These are phyloP conservation scores for Colletotrichum sublineola DNA, from an alignment of 2,329 filamentous ascomycete genomes.

Conservation along the genomic window DNA sequence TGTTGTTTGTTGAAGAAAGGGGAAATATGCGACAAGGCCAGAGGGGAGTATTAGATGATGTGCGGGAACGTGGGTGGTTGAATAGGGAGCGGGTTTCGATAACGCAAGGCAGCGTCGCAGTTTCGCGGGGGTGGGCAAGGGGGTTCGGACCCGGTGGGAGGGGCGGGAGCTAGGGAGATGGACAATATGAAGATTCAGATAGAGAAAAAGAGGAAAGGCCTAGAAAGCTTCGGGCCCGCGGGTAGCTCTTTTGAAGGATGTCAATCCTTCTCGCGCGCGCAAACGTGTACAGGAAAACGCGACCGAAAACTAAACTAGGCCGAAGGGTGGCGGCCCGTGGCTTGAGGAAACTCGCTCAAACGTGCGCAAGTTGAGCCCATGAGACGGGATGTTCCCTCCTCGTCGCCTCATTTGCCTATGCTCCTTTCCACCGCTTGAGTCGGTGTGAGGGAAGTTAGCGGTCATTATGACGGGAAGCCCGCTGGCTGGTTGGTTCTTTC, in stretches of 20 bases:
- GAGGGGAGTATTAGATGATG: background rate
- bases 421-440: conserved; percentile 8
- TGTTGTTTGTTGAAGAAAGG: conserved; percentile 13
- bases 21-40: background rate
- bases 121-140: conserved; percentile 20
- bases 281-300: background rate
- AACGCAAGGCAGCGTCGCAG: conserved; percentile 5
- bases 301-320: background rate
- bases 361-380: conserved; percentile 50
- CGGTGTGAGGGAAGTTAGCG: conserved; percentile 26
- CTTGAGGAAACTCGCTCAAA: conserved; percentile 56
- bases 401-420: conserved; percentile 8
- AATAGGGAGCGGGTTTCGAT: conserved; percentile 11
- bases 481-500: background rate
- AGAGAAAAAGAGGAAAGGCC: background rate
- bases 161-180: conserved; percentile 29
- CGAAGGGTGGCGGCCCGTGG: conserved; percentile 37
- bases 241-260: background rate
- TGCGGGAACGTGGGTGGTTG: background rate
- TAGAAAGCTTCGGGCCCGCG: background rate
- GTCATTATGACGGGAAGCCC: too few species aligned
- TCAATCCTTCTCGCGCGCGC: background rate
- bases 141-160: background rate
- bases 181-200: background rate
- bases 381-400: conserved; percentile 39